A percentile compares a stretch with the other conserved stretches of the same genome.
These are phyloP conservation scores for Picea abies DNA, from an alignment of 83 land plant genomes.

Conservation along the genomic window DNA sequence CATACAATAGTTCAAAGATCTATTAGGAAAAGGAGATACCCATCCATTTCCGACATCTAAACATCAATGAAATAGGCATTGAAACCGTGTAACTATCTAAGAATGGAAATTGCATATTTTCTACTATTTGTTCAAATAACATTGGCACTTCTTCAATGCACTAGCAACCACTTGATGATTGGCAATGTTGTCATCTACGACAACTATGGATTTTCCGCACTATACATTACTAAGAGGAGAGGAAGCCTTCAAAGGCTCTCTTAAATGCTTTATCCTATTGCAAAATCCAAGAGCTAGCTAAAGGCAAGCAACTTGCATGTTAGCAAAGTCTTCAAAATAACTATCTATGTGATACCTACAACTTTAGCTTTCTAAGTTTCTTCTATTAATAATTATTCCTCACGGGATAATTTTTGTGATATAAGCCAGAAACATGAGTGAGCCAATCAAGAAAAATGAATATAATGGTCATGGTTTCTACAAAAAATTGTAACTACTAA, in stretches of 20 bases:
- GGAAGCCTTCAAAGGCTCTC: slow-evolving; percentile 18
- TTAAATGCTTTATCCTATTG: slow-evolving; percentile 19
- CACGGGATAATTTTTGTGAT: too few species aligned
- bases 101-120: slow-evolving; percentile 41
- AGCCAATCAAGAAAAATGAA: too few species aligned
- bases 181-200: slow-evolving; percentile 44
- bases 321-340: slow-evolving; percentile 36
- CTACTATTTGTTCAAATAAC: slow-evolving; percentile 54
- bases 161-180: slow-evolving; percentile 51
- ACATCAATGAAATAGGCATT: slow-evolving; percentile 63
- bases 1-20: neutral
- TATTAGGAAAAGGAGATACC: slow-evolving; percentile 17
- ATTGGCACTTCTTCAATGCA: slow-evolving; percentile 47
- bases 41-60: slow-evolving; percentile 64
- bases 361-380: slow-evolving; percentile 28
- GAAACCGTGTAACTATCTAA: slow-evolving; percentile 41
- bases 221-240: slow-evolving; percentile 1
- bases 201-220: too few species aligned
- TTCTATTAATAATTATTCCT: neutral
- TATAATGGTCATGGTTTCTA: too few species aligned
- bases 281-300: slow-evolving; percentile 40
- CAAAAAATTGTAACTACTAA: too few species aligned
- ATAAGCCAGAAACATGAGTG: too few species aligned
- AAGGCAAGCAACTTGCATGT: slow-evolving; percentile 30
- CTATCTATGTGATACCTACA: slow-evolving; percentile 31